Base-by-base conservation (phyloP, 2,329 filamentous ascomycete genomes). In the Karstenula rhodostoma region DNA sequence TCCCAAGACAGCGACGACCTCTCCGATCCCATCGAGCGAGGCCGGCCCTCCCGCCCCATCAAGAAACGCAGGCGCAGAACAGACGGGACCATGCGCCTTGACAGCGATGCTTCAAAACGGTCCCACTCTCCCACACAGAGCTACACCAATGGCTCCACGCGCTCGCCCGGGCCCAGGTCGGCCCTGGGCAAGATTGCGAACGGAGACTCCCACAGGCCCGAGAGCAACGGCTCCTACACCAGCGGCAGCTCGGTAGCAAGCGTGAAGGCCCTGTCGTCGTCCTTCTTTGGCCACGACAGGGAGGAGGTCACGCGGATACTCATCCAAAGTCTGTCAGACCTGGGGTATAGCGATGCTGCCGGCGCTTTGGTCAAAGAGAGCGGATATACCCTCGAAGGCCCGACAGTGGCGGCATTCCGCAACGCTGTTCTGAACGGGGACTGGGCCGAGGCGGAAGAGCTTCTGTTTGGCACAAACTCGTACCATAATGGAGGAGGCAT, bases 301-400 rank as follows among this genome's bases (percentile, higher is more conserved):
- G 93, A 97, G 82, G 94, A 99, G 80, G 90, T 98, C 47, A 96
- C 94, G 5, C 86, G 95, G 56, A 90, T 98, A 65, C 80, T 99
- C 70, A 95, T 99, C 71, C 95, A 99, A 78, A 91, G 93, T 37
- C 81, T 99, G 65, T 87, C 89, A 25, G 94, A 97, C 76, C 85
- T 99, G 81, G 95, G 95, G 2, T 97, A 98, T 74, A 84, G 88
- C 60, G 83, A 84, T 13, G 91, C 94, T 13, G 94, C 95, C 25
- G 84, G 87, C 47, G 88, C 85, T 62, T 82, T 99, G 59, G 90
- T 87, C 71, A 84, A 86, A 62, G 92, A 96, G 77, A 98, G 94
- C 73, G 94, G 93, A 0, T 96, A 87, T 75, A 88, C 94, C 73
- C 82, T 99, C 60, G 95, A 99, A 79, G 95, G 89, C 61, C 87